These are phyloP conservation scores for Eucalyptus polybractea DNA, from an alignment of 345 rosid genomes.

Conservation along the genomic window DNA sequence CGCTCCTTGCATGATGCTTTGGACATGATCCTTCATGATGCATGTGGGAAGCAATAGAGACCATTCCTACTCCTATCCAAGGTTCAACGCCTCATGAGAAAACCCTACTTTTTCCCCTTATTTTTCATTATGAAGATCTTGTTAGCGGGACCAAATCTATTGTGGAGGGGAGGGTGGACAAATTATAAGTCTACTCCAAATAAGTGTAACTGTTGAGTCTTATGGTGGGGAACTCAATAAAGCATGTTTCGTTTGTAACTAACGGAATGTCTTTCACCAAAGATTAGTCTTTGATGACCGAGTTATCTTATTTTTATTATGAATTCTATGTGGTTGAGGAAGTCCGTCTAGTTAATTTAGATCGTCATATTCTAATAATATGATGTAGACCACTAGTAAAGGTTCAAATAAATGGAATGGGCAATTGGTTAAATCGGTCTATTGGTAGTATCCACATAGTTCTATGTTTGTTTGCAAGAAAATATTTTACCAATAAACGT, in stretches of 20 bases:
- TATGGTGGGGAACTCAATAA: neutral
- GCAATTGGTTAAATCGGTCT: neutral
- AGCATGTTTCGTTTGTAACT: neutral
- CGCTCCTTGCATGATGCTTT: neutral
- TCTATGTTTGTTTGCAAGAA: neutral
- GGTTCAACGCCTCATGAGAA: neutral
- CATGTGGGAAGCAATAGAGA: neutral
- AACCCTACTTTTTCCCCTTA: neutral
- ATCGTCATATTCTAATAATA: neutral
- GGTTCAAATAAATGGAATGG: neutral
- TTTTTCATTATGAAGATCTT: neutral
- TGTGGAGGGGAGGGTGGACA: neutral
- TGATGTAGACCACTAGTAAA: neutral
- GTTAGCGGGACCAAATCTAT: neutral
- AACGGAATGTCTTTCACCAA: neutral
- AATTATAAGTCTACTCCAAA: too few relatives aligned
- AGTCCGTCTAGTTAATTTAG: neutral
- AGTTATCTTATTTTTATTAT: neutral
- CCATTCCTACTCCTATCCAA: neutral
- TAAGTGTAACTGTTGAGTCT: neutral
- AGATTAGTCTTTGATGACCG: neutral
- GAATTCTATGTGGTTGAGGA: neutral
- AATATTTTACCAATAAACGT: neutral
- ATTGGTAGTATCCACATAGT: neutral
- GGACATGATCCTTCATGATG: neutral